A percentile compares a stretch with the other conserved stretches of the same genome.
phyloP scores from a whole-genome alignment of 495 filamentous ascomycete species.

The Penicillium psychrofluorescens region DNA sequence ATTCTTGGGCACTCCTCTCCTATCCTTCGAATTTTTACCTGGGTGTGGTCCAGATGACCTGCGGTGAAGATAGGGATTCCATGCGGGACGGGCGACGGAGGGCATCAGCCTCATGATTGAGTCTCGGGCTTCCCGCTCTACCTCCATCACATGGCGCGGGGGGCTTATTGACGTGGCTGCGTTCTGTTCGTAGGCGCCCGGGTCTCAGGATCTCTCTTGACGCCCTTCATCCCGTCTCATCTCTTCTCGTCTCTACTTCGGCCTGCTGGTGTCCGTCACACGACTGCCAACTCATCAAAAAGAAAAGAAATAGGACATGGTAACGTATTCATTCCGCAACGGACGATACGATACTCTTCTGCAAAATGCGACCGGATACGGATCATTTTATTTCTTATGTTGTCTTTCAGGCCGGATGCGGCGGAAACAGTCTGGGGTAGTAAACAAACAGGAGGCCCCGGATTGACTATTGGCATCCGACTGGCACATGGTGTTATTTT shows the following conservation, averaged over 20 bases:
- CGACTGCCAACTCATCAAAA: constrained; percentile 16
- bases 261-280: constrained; percentile 16
- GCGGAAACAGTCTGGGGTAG: too few relatives aligned
- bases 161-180: constrained; percentile 17
- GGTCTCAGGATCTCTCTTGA: neutral
- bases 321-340: too few relatives aligned
- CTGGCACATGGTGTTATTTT: too few relatives aligned
- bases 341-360: too few relatives aligned
- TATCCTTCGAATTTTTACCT: neutral
- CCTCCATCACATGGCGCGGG: constrained; percentile 12
- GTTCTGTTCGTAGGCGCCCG: constrained; percentile 7
- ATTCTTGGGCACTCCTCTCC: neutral
- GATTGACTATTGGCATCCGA: too few relatives aligned
- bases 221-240: neutral
- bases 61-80: neutral
- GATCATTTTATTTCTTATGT: too few relatives aligned
- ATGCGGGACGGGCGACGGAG: neutral
- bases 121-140: too few relatives aligned
- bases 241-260: constrained; percentile 4
- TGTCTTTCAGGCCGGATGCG: too few relatives aligned
- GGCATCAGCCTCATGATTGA: constrained; percentile 15
- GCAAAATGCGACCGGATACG: too few relatives aligned
- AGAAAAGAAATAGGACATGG: neutral
- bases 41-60: constrained; percentile 14
- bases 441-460: too few relatives aligned